Conservation (phyloP, 176 grass and related monocot species). For the Triticum turgidum region DNA sequence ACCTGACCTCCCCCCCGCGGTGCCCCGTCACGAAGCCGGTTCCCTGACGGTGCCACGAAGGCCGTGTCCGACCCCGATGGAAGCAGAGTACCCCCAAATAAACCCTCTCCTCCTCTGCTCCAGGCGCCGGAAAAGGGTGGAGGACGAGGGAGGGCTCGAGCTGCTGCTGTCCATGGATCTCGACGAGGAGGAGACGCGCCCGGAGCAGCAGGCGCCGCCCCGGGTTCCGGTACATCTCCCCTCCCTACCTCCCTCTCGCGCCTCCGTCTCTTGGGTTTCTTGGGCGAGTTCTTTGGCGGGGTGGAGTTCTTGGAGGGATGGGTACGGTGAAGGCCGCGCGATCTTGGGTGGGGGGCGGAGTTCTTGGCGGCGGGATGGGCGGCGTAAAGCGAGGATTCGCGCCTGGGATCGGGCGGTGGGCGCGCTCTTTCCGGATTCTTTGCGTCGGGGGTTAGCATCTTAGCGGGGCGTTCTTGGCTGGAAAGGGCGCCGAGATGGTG, state of each 20-base stretch:
- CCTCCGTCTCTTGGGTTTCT: neutral
- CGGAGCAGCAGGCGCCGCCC: neutral
- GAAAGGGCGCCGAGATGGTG: neutral
- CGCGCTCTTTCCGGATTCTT: neutral
- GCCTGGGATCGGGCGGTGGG: neutral
- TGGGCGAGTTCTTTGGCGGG: neutral
- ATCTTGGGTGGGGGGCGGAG: neutral
- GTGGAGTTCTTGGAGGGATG: constrained; percentile 6
- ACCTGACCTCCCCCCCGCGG: neutral
- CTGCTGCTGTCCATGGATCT: constrained; percentile 26
- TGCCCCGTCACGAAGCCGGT: neutral
- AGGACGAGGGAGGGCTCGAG: neutral
- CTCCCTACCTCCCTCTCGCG: no score
- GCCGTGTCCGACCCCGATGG: constrained; percentile 13
- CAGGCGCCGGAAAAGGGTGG: constrained; percentile 9
- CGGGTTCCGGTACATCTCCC: neutral
- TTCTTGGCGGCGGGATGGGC: neutral
- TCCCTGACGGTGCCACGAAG: neutral
- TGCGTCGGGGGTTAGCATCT: constrained; percentile 13
- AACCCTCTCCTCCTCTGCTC: neutral
- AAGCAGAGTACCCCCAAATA: neutral
- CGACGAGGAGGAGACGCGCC: neutral
- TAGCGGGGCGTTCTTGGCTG: neutral
- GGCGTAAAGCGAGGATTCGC: neutral
- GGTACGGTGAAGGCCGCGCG: neutral